Evolutionary conservation across 1,284 basidiomycete genomes (phyloP).

Genomic region (Earliella scabrosa): DNA sequence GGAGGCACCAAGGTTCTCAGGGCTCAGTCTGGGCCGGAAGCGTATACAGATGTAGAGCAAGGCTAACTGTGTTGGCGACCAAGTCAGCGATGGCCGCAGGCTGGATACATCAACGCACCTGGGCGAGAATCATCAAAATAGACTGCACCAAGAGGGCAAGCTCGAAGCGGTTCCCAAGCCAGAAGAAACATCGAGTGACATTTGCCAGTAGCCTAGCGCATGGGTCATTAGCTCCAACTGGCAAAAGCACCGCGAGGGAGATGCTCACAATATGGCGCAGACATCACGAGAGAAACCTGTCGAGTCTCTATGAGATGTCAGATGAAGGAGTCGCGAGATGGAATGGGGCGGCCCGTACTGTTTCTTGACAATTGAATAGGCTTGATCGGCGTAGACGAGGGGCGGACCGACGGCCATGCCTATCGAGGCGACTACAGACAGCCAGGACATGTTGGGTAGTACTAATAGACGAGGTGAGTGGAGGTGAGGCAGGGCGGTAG

Average conservation of each 20-base stretch:
- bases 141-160: constrained; percentile 77
- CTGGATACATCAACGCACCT: constrained; percentile 49
- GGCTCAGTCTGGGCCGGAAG: constrained; percentile 62
- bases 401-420: constrained; percentile 79
- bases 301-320: constrained; percentile 60
- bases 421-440: constrained; percentile 60
- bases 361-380: constrained; percentile 72
- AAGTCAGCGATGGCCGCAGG: constrained; percentile 7
- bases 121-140: constrained; percentile 80
- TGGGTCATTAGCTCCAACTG: neutral
- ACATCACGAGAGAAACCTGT: constrained; percentile 86
- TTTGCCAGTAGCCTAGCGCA: constrained; percentile 73
- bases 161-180: constrained; percentile 84
- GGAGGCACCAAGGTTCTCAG: constrained; percentile 62
- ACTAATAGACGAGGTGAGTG: no score
- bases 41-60: constrained; percentile 80
- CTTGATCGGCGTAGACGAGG: constrained; percentile 82
- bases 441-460: constrained; percentile 51
- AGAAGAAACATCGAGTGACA: constrained; percentile 86
- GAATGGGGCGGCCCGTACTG: constrained; percentile 44
- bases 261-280: constrained; percentile 74
- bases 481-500: neutral
- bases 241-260: no score
- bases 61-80: constrained; percentile 52
- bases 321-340: constrained; percentile 1